Evolutionary conservation across 116 monocot genomes (phyloP).

Genomic region (Phalaenopsis hybrid): DNA sequence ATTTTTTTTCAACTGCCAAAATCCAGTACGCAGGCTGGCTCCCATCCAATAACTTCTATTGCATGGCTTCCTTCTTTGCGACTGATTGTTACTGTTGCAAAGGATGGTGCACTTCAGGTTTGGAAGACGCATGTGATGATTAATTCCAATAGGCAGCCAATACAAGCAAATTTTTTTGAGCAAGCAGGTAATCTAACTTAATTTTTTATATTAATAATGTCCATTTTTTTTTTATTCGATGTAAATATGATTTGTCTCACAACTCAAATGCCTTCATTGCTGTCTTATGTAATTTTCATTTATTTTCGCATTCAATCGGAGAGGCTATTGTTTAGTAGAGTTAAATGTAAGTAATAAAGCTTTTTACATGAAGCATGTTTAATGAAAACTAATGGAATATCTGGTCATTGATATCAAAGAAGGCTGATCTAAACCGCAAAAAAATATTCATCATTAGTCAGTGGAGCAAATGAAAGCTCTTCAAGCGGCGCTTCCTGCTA

Average conservation of each 20-base stretch:
- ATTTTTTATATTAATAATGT: not conserved
- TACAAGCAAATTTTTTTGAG: slow-evolving; percentile 92
- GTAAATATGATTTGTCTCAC: not conserved
- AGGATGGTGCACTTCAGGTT: slow-evolving; percentile 82
- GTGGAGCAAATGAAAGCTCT: not conserved
- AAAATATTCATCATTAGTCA: not conserved
- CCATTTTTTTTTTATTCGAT: not conserved
- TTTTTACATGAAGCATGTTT: not conserved
- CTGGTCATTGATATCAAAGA: not conserved
- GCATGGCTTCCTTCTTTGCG: slow-evolving; percentile 77
- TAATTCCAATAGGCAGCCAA: slow-evolving; percentile 84
- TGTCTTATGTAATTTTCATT: not conserved
- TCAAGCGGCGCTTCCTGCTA: not conserved
- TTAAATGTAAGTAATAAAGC: not conserved
- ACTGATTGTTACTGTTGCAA: slow-evolving; percentile 77
- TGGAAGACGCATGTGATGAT: slow-evolving; percentile 82
- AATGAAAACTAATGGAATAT: not conserved
- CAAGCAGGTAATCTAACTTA: slow-evolving; percentile 57
- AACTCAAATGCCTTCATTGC: not conserved
- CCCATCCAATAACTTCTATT: slow-evolving; percentile 78
- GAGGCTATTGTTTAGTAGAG: not conserved
- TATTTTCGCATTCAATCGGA: not conserved
- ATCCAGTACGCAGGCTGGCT: slow-evolving; percentile 52
- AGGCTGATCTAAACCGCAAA: not conserved
- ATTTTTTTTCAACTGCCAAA: slow-evolving; percentile 14